Evolutionary conservation across 306 rosid genomes (phyloP).

Genomic region (Lotus japonicus): DNA sequence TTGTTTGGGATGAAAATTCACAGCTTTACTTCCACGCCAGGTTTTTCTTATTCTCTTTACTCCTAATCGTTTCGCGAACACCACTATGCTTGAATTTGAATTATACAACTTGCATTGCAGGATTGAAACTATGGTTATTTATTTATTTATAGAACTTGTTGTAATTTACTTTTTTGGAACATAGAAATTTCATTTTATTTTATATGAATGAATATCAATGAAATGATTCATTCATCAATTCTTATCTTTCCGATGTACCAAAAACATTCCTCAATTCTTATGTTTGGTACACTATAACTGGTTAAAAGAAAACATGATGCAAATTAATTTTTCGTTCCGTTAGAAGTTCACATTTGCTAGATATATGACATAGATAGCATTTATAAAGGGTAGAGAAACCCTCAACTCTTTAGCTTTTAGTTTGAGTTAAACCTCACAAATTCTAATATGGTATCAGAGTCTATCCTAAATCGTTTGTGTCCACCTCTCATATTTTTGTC

Average conservation of each 20-base stretch:
- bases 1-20: slow-evolving; percentile 77
- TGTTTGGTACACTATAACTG: background rate
- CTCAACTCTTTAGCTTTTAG: no score
- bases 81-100: background rate
- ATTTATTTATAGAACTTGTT: no score
- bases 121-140: no score
- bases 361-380: no score
- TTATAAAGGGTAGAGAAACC: no score
- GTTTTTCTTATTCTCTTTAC: slow-evolving; percentile 24
- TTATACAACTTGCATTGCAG: background rate
- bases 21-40: slow-evolving; percentile 75
- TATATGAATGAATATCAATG: background rate
- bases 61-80: background rate
- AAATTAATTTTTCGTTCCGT: no score
- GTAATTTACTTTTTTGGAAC: background rate
- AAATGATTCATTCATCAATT: background rate
- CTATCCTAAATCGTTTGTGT: no score
- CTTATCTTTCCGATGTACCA: no score
- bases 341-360: no score
- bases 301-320: background rate
- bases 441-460: no score
- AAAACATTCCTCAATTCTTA: background rate
- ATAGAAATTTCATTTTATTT: background rate
- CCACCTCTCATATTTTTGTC: no score
- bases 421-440: no score